These are phyloP conservation scores for Xylaria multiplex DNA, from an alignment of 2,329 filamentous ascomycete species.

Conservation along the genomic window DNA sequence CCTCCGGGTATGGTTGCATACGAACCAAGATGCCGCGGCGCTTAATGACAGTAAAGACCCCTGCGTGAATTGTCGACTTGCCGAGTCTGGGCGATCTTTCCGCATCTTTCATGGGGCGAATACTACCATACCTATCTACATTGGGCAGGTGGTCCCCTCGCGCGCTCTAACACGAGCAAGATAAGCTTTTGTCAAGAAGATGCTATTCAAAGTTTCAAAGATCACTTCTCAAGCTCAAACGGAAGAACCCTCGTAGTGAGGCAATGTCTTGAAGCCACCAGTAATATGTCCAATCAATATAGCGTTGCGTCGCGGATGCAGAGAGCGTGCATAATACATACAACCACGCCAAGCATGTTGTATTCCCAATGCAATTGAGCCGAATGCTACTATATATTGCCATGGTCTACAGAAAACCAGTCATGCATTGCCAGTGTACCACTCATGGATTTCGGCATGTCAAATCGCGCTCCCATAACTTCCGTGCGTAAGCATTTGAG, in stretches of 20 bases:
- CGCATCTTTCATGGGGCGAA: slow-evolving; percentile 35
- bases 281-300: neutral
- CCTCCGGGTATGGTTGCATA: slow-evolving; percentile 24
- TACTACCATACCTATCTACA: slow-evolving; percentile 38
- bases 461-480: slow-evolving; percentile 9
- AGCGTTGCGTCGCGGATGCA: neutral
- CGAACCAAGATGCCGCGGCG: slow-evolving; percentile 16
- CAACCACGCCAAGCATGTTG: slow-evolving; percentile 13
- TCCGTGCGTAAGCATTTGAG: slow-evolving; percentile 1
- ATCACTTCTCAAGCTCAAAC: slow-evolving; percentile 1
- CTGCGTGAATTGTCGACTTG: slow-evolving; percentile 40
- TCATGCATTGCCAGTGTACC: neutral
- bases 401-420: neutral
- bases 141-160: slow-evolving; percentile 40
- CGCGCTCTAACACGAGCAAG: slow-evolving; percentile 17
- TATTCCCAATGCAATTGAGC: slow-evolving; percentile 11
- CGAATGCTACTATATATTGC: slow-evolving; percentile 12
- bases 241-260: neutral
- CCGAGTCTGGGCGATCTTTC: slow-evolving; percentile 46
- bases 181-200: slow-evolving; percentile 32
- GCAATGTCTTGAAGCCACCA: neutral
- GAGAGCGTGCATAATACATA: neutral
- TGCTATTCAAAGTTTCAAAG: slow-evolving; percentile 2
- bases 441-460: neutral
- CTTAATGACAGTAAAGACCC: slow-evolving; percentile 35